These are phyloP conservation scores for Parathielavia appendiculata DNA, from an alignment of 495 filamentous ascomycete species.

Conservation along the genomic window DNA sequence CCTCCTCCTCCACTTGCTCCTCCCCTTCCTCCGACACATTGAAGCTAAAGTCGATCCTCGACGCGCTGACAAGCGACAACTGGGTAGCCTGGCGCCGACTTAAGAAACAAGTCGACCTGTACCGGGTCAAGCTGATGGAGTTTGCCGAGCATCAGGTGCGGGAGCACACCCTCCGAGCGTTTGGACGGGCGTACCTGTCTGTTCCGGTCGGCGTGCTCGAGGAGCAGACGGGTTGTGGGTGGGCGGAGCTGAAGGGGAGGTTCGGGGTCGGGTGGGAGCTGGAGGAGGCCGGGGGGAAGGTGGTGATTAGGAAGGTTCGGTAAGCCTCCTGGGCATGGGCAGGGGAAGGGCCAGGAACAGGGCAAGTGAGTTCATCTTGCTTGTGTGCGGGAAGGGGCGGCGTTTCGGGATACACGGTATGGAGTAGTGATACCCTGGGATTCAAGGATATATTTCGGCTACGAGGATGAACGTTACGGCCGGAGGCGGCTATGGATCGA, in stretches of 20 bases:
- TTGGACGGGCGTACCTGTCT: constrained; percentile 74
- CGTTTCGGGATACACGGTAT: neutral
- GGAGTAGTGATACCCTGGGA: neutral
- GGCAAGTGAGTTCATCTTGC: too few species aligned
- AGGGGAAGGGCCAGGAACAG: too few species aligned
- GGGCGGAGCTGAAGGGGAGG: constrained; percentile 60
- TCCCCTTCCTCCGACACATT: too few species aligned
- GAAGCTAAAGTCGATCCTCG: constrained; percentile 57
- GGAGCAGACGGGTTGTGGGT: constrained; percentile 53
- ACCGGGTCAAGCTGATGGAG: constrained; percentile 71
- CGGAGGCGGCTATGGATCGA: neutral
- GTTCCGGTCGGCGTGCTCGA: constrained; percentile 63
- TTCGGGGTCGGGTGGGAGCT: constrained; percentile 78
- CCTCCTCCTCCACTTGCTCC: too few species aligned
- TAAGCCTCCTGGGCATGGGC: too few species aligned
- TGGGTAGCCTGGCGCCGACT: constrained; percentile 74
- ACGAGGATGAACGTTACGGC: neutral
- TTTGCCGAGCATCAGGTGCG: constrained; percentile 67
- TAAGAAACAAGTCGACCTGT: constrained; percentile 66
- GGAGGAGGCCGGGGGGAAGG: constrained; percentile 36
- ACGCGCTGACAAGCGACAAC: constrained; percentile 70
- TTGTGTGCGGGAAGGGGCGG: too few species aligned
- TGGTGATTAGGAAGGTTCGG: constrained; percentile 61
- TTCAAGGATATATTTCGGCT: neutral
- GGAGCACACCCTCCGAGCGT: constrained; percentile 70